Percentiles rank a stretch among this genome's conserved stretches.
phyloP scores from a whole-genome alignment of 2,329 filamentous ascomycete genomes.

The Fusarium sp. region DNA sequence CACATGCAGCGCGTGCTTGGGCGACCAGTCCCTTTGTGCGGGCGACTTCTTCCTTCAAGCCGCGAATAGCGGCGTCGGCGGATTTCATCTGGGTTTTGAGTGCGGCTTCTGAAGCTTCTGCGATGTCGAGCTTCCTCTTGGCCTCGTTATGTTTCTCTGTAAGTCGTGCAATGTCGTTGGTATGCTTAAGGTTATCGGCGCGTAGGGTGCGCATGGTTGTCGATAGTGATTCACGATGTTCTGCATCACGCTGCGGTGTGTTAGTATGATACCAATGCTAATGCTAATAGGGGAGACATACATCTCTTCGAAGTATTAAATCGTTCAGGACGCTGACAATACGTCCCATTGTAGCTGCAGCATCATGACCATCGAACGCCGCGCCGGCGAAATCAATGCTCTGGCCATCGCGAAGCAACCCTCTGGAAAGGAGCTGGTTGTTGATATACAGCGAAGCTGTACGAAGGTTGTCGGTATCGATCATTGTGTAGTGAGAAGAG shows the following conservation, averaged over 20 bases:
- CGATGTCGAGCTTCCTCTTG: constrained; percentile 66
- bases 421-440: constrained; percentile 75
- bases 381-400: constrained; percentile 86
- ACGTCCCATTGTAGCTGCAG: constrained; percentile 76
- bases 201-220: constrained; percentile 81
- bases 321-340: constrained; percentile 97
- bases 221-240: constrained; percentile 86
- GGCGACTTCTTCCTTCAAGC: constrained; percentile 85
- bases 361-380: constrained; percentile 65
- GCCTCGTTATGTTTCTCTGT: constrained; percentile 66
- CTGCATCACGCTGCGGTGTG: constrained; percentile 78
- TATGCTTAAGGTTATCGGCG: constrained; percentile 79
- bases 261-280: constrained; percentile 26
- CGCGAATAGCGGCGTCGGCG: constrained; percentile 78
- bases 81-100: constrained; percentile 76
- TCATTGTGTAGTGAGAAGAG: constrained; percentile 57
- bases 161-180: constrained; percentile 73
- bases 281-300: constrained; percentile 54
- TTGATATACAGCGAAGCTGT: constrained; percentile 79
- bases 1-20: constrained; percentile 87
- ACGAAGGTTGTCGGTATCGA: constrained; percentile 70
- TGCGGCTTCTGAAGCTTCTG: constrained; percentile 77
- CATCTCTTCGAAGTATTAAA: constrained; percentile 88
- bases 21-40: constrained; percentile 82
- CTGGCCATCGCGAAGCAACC: constrained; percentile 74